Conservation (phyloP, 1,284 basidiomycete genomes). For the Volvariella volvacea region DNA sequence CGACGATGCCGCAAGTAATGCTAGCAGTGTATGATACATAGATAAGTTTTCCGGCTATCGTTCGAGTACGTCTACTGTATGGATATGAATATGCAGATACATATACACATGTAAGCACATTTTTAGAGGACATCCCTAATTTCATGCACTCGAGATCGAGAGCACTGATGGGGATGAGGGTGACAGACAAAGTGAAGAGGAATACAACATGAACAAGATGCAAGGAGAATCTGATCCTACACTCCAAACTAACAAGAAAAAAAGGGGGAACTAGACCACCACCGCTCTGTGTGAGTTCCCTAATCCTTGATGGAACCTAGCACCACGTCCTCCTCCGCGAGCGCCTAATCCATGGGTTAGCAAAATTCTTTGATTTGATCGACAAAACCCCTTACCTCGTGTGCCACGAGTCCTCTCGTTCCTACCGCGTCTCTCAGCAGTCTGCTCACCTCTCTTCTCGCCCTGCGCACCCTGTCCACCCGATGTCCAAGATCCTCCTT, state of each 20-base stretch:
- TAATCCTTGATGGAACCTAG: conserved; percentile 72
- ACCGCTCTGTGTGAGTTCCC: conserved; percentile 34
- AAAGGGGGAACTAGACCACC: no score
- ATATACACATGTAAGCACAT: no score
- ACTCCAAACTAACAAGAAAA: no score
- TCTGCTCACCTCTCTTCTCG: conserved; percentile 72
- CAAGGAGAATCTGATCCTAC: no score
- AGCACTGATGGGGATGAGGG: no score
- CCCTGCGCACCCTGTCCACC: conserved; percentile 64
- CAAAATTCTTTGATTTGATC: background rate
- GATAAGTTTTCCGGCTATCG: no score
- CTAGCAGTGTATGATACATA: background rate
- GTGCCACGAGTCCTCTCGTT: conserved; percentile 57
- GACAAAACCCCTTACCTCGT: conserved; percentile 36
- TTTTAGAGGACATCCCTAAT: no score
- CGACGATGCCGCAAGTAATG: background rate
- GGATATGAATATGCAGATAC: no score
- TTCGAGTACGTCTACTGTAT: no score
- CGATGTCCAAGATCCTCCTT: conserved; percentile 66
- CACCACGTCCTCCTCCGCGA: conserved; percentile 59
- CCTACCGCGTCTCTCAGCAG: conserved; percentile 65
- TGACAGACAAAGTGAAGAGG: no score
- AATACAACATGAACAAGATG: no score
- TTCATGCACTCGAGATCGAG: no score
- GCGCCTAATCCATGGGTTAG: conserved; percentile 30